Evolutionary conservation across 2,329 filamentous ascomycete species (phyloP).

Genomic region (Ophiostoma sp.): DNA sequence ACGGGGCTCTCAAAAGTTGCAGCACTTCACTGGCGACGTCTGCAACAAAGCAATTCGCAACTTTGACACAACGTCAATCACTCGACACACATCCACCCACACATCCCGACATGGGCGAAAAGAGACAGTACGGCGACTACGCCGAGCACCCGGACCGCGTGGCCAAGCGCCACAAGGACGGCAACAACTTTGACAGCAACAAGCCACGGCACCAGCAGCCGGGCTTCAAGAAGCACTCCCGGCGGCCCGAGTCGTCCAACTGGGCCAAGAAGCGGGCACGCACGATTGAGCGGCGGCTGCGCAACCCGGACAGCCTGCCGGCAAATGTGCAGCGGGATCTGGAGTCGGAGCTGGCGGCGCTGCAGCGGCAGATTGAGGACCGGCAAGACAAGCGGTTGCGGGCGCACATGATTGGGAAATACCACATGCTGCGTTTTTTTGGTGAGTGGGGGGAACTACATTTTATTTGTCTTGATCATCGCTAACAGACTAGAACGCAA

Average conservation of each 20-base stretch:
- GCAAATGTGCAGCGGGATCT: conserved; percentile 67
- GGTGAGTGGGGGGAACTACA: conserved; percentile 50
- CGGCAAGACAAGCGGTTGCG: conserved; percentile 61
- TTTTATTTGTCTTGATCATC: too few relatives aligned
- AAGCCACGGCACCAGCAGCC: conserved; percentile 13
- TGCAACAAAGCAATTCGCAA: not conserved
- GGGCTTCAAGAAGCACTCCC: conserved; percentile 42
- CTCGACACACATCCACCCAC: not conserved
- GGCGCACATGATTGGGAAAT: conserved; percentile 71
- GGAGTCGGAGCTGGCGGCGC: conserved; percentile 69
- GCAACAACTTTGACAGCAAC: conserved; percentile 16
- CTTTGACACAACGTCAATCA: too few relatives aligned
- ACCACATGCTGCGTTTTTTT: conserved; percentile 84
- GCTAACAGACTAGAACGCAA: conserved; percentile 58
- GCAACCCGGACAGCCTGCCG: conserved; percentile 59
- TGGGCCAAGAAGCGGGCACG: conserved; percentile 71
- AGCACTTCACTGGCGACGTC: not conserved
- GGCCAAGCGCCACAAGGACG: conserved; percentile 30
- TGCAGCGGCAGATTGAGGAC: conserved; percentile 62
- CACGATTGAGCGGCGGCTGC: conserved; percentile 66
- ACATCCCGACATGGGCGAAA: conserved; percentile 35
- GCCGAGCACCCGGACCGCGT: conserved; percentile 7
- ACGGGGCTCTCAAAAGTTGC: not conserved
- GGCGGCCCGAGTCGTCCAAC: conserved; percentile 53
- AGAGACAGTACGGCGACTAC: conserved; percentile 36